Percentiles rank a stretch among this genome's conserved stretches.
Conservation (phyloP, 768 basidiomycete genomes). For the Daedaleopsis nitida region DNA sequence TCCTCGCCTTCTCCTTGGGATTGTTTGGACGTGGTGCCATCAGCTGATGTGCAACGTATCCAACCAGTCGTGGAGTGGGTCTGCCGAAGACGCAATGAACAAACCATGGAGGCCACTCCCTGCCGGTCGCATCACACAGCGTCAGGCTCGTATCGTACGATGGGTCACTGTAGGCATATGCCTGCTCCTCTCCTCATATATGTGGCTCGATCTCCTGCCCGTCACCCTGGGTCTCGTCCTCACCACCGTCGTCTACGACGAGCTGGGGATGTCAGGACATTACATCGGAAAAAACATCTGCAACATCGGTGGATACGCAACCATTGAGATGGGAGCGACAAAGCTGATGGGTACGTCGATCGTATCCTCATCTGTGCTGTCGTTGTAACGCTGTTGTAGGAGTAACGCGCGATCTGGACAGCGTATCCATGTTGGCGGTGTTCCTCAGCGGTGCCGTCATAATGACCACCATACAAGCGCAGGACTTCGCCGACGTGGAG, state of each 20-base stretch:
- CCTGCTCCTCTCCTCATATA: slow-evolving; percentile 13
- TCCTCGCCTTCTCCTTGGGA: slow-evolving; percentile 8
- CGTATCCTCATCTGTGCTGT: neutral
- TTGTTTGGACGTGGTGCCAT: slow-evolving; percentile 34
- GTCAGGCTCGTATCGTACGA: slow-evolving; percentile 29
- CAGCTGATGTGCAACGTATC: slow-evolving; percentile 37
- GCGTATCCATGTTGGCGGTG: neutral
- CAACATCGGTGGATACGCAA: slow-evolving; percentile 34
- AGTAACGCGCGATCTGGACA: neutral
- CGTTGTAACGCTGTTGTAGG: neutral
- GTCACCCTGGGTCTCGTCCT: slow-evolving; percentile 19
- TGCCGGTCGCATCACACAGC: slow-evolving; percentile 32
- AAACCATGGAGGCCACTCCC: slow-evolving; percentile 42
- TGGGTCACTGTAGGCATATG: slow-evolving; percentile 35
- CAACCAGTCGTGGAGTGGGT: slow-evolving; percentile 30
- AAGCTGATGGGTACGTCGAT: slow-evolving; percentile 19
- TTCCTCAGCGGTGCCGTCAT: slow-evolving; percentile 7
- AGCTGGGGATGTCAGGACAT: slow-evolving; percentile 29
- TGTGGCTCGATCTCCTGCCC: slow-evolving; percentile 9
- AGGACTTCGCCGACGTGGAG: slow-evolving; percentile 10
- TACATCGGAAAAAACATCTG: slow-evolving; percentile 34
- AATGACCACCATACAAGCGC: slow-evolving; percentile 12
- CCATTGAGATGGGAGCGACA: slow-evolving; percentile 39
- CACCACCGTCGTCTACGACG: slow-evolving; percentile 33
- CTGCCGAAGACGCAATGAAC: slow-evolving; percentile 35